Evolutionary conservation across 192 early-diverging fungal species (phyloP), one percentile per base, ranked within the genome.

Genomic region (Funneliformis geosporum): DNA sequence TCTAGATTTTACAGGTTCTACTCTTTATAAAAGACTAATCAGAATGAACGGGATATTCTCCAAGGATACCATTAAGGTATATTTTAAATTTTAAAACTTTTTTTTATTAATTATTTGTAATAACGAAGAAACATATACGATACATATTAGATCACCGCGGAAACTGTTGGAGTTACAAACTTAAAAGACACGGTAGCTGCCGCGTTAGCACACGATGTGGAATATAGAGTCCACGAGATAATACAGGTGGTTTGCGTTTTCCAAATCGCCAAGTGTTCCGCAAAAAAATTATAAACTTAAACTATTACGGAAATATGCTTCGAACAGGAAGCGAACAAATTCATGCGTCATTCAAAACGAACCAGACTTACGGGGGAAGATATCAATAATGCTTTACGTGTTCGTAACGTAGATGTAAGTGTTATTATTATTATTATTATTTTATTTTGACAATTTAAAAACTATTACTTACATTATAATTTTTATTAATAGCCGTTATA

Each of bases 271-370:
- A 59, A 47, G 23, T 81, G 68, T 27, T 64, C 23, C 55, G 7
- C 4, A 27, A 40, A 38, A 33, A 21, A 62, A 46, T 67, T 50
- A 28, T 27, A 60, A 68, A 27, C 60, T 80, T 42, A 39, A 74
- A 71, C 71, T 28, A 28, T 33, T 55, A 61, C 60, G 50, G 23
- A 59, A 55, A n/a, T 38, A 38, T 25, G 27, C 61, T 70, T 28
- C 69, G 27, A 23, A 27, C 83, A 95, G 90, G 97, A 99, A 82
- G 95, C 96, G 1, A 87, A 85, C 79, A 99, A 99, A 87, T 98
- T 98, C 82, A 99, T 99, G 98, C 91, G 93, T 44, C 98, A 98
- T 77, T 92, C 94, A 8, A 93, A 94, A 81, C 88, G 97, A 67
- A 89, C 92, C 40, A 93, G 91, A 80, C 82, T 99, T 43, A 88